Evolutionary conservation across 768 basidiomycete species (phyloP).

Genomic region (Suillus discolor): DNA sequence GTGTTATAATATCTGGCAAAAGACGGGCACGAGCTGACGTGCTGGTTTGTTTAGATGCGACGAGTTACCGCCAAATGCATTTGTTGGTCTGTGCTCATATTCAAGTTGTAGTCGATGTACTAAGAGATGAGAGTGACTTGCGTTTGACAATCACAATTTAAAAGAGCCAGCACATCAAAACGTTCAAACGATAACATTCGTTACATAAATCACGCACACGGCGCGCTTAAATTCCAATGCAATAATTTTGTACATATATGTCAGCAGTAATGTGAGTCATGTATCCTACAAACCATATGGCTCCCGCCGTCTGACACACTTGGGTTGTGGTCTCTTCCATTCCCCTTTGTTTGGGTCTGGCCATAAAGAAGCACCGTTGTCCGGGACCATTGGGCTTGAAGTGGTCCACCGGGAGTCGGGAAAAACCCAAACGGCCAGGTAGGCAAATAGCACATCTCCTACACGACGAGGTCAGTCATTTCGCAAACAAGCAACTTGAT

Average conservation of each 20-base stretch:
- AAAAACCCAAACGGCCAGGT: constrained; percentile 25
- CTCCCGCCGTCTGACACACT: constrained; percentile 17
- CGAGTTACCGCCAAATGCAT: constrained; percentile 54
- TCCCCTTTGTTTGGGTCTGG: constrained; percentile 8
- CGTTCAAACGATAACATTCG: not conserved
- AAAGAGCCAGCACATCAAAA: constrained; percentile 1
- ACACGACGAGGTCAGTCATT: not conserved
- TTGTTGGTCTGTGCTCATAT: constrained; percentile 56
- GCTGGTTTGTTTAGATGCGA: constrained; percentile 48
- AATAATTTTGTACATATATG: not conserved
- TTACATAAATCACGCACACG: not conserved
- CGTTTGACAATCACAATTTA: not conserved
- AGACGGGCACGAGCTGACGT: constrained; percentile 68
- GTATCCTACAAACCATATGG: constrained; percentile 12
- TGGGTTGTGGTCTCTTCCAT: constrained; percentile 30
- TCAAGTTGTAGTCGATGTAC: not conserved
- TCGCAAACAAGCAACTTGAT: not conserved
- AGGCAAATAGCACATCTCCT: constrained; percentile 32
- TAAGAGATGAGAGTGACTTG: not conserved
- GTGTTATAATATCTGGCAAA: constrained; percentile 77
- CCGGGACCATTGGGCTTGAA: not conserved
- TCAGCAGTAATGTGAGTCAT: not conserved
- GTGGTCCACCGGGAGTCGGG: not conserved
- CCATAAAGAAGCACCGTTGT: not conserved
- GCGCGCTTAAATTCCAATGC: not conserved